Percentiles rank a stretch among this genome's conserved stretches.
phyloP scores from a whole-genome alignment of 163 green algal genomes.

The Chlamydomonas reinhardtii region DNA sequence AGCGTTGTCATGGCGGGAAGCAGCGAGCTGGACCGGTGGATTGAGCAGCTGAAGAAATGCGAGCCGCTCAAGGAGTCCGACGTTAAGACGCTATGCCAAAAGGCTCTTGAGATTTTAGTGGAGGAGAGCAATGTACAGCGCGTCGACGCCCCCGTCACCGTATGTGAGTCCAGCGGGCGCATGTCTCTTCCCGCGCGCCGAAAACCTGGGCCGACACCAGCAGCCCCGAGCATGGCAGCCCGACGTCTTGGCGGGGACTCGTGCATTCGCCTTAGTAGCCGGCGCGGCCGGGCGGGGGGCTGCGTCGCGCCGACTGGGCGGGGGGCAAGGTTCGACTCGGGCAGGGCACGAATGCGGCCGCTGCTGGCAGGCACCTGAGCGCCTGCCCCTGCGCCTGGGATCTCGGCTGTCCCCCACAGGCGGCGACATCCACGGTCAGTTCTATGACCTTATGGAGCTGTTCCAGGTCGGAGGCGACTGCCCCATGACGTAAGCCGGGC shows the following conservation, averaged over 20 bases:
- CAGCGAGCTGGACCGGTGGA: constrained; percentile 77
- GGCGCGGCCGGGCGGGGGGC: no score
- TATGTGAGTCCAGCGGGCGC: constrained; percentile 69
- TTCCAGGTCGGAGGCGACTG: constrained; percentile 97
- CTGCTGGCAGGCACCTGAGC: no score
- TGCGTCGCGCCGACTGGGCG: no score
- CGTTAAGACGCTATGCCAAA: constrained; percentile 94
- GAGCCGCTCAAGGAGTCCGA: constrained; percentile 92
- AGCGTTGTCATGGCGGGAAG: no score
- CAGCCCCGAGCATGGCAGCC: no score
- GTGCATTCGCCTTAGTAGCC: no score
- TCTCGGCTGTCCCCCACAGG: constrained; percentile 55
- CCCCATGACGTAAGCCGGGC: constrained; percentile 84
- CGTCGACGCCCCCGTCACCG: constrained; percentile 97
- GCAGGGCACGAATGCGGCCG: no score
- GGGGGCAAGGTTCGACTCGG: no score
- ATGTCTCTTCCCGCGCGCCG: not conserved
- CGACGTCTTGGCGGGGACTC: no score
- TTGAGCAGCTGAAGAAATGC: constrained; percentile 94
- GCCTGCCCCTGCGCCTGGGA: no score
- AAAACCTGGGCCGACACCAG: not conserved
- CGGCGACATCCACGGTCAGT: constrained; percentile 99
- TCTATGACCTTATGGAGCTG: constrained; percentile 98
- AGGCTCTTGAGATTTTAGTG: constrained; percentile 97
- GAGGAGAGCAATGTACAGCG: constrained; percentile 99